phyloP scores from a whole-genome alignment of 768 basidiomycete species.

The Candolleomyces aberdarensis region DNA sequence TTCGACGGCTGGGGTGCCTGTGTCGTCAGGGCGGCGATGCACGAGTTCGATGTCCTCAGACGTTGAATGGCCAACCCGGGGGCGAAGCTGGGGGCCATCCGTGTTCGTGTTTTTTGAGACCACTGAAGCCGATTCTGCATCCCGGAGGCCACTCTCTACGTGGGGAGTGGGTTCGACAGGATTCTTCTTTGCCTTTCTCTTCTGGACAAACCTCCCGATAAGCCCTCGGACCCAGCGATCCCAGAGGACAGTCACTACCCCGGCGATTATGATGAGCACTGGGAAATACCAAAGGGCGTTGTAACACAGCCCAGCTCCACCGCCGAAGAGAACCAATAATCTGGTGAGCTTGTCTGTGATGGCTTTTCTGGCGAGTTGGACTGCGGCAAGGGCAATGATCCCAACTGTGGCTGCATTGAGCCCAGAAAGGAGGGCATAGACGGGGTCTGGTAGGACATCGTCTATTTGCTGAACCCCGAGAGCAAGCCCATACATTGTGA shows the following conservation, averaged over 20 bases:
- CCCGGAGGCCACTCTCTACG: background rate
- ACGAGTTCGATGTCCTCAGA: background rate
- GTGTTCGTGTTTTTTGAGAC: background rate
- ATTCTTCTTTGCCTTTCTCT: conserved; percentile 5
- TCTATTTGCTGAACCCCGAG: conserved; percentile 41
- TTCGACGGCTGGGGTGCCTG: background rate
- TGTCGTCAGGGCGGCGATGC: background rate
- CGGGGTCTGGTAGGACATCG: conserved; percentile 39
- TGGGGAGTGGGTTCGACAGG: background rate
- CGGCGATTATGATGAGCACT: conserved; percentile 39
- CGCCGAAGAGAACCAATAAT: conserved; percentile 38
- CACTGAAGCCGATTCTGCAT: too few relatives aligned
- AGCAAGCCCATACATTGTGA: conserved; percentile 44
- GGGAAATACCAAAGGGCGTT: conserved; percentile 53
- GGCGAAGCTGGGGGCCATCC: background rate
- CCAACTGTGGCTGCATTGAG: conserved; percentile 55
- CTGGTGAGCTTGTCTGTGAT: conserved; percentile 44
- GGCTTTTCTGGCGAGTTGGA: conserved; percentile 41
- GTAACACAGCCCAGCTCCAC: conserved; percentile 47
- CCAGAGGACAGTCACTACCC: conserved; percentile 36
- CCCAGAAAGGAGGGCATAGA: conserved; percentile 49
- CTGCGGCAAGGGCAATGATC: conserved; percentile 48
- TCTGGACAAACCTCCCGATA: conserved; percentile 12
- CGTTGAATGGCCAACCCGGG: background rate
- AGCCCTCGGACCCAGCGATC: conserved; percentile 27